Percentiles rank a stretch among this genome's conserved stretches.
Evolutionary conservation across 139 green algal species (phyloP).

Genomic region (Chlamydomonas schloesseri): DNA sequence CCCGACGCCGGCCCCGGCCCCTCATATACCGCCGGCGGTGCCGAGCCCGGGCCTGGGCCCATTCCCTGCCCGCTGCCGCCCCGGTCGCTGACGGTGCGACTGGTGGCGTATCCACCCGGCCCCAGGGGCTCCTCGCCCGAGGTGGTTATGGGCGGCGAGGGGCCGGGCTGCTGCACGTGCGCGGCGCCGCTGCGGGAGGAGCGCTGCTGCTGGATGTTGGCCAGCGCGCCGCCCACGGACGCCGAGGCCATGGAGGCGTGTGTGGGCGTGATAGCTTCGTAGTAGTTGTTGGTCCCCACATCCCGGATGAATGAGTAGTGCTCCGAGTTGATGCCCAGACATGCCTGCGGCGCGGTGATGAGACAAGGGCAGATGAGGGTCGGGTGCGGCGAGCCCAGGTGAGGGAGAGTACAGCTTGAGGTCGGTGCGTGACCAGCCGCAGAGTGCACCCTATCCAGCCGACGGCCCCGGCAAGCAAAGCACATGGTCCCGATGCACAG

Average conservation of each 20-base stretch:
- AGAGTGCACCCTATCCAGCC: no score
- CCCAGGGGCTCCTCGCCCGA: background rate
- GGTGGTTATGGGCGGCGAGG: background rate
- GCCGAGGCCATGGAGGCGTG: background rate
- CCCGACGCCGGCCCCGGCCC: no score
- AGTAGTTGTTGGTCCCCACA: constrained; percentile 28
- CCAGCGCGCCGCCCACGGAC: background rate
- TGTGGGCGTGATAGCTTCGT: constrained; percentile 21
- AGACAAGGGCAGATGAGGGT: no score
- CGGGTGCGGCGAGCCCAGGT: no score
- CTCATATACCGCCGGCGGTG: no score
- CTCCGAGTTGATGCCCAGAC: constrained; percentile 12
- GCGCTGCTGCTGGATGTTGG: background rate
- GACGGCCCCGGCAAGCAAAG: no score
- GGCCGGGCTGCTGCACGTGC: background rate
- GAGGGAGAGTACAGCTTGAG: no score
- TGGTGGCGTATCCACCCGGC: no score
- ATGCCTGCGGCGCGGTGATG: background rate
- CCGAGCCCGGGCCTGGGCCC: no score
- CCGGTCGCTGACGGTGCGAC: no score
- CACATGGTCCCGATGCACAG: no score
- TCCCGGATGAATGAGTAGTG: constrained; percentile 37
- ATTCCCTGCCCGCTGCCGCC: background rate
- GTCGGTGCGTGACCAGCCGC: no score
- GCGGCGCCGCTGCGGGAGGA: background rate